A percentile compares a stretch with the other conserved stretches of the same genome.
Evolutionary conservation across 768 basidiomycete genomes (phyloP).

Genomic region (Paxillus ammoniavirescens): DNA sequence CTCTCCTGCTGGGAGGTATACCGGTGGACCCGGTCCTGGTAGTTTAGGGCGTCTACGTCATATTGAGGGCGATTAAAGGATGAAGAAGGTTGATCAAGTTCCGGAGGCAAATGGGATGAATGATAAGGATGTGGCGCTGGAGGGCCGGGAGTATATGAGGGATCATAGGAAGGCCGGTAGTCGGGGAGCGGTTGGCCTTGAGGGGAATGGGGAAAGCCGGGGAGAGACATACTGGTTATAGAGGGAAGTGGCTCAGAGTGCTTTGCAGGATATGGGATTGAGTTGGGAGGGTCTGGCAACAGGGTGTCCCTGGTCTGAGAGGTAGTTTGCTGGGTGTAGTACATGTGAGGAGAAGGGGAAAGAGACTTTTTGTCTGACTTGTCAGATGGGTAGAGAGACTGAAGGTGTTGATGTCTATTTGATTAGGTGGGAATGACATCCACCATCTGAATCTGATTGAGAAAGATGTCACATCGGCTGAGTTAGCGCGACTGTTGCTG

Average conservation of each 20-base stretch:
- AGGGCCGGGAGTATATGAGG: background rate
- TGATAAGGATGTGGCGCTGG: constrained; percentile 3
- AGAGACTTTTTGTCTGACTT: background rate
- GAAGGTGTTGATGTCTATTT: constrained; percentile 19
- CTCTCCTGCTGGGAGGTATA: constrained; percentile 3
- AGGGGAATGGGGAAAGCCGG: constrained; percentile 1
- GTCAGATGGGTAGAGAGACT: background rate
- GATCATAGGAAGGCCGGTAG: constrained; percentile 3
- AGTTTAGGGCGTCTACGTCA: background rate
- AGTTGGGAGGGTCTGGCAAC: background rate
- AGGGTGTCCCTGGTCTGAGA: constrained; percentile 7
- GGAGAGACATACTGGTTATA: constrained; percentile 22
- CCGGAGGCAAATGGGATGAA: constrained; percentile 4
- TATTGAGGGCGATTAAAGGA: constrained; percentile 5
- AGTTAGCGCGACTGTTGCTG: constrained; percentile 2
- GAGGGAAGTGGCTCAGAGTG: constrained; percentile 8
- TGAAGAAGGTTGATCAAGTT: background rate
- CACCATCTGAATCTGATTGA: background rate
- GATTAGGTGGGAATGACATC: constrained; percentile 13
- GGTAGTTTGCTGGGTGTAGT: constrained; percentile 11
- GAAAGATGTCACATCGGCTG: constrained; percentile 9
- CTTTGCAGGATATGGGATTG: background rate
- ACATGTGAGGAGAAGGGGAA: constrained; percentile 6
- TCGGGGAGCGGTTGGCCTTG: constrained; percentile 1
- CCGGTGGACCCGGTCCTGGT: constrained; percentile 4